Evolutionary conservation across 2,329 filamentous ascomycete genomes (phyloP).

Genomic region (Fusarium humuli): DNA sequence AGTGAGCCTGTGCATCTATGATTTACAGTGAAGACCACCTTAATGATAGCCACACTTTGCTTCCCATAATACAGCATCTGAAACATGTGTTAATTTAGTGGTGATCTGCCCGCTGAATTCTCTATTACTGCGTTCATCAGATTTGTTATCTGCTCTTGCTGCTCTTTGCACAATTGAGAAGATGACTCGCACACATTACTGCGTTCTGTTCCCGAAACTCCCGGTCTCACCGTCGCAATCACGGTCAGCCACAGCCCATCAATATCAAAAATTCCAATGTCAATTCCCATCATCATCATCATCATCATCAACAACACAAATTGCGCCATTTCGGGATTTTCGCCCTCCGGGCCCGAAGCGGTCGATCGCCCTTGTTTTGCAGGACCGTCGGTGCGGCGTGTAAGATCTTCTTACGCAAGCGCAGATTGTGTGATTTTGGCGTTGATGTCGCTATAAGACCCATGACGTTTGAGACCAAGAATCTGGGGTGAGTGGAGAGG

Average conservation of each 20-base stretch:
- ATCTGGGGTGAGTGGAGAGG: conserved; percentile 39
- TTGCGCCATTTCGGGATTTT: conserved; percentile 21
- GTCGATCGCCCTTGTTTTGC: conserved; percentile 37
- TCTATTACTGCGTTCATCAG: background rate
- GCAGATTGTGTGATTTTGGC: conserved; percentile 47
- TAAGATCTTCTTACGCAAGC: conserved; percentile 13
- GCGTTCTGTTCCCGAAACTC: background rate
- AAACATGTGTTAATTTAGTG: background rate
- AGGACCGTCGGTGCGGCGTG: background rate
- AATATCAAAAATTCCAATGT: background rate
- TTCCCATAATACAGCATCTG: background rate
- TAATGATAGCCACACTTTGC: background rate
- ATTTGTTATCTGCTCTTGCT: no score
- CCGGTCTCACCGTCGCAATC: background rate
- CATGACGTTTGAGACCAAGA: conserved; percentile 35
- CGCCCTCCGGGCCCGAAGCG: conserved; percentile 26
- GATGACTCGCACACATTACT: background rate
- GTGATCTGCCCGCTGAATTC: no score
- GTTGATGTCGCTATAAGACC: conserved; percentile 37
- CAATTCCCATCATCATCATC: background rate
- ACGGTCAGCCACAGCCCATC: background rate
- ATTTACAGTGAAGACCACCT: background rate
- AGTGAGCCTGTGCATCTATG: background rate
- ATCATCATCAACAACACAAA: background rate
- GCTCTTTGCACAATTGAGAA: no score